Evolutionary conservation across 805 yeast genomes (phyloP).

Genomic region (Priceomyces fermenticarens): DNA sequence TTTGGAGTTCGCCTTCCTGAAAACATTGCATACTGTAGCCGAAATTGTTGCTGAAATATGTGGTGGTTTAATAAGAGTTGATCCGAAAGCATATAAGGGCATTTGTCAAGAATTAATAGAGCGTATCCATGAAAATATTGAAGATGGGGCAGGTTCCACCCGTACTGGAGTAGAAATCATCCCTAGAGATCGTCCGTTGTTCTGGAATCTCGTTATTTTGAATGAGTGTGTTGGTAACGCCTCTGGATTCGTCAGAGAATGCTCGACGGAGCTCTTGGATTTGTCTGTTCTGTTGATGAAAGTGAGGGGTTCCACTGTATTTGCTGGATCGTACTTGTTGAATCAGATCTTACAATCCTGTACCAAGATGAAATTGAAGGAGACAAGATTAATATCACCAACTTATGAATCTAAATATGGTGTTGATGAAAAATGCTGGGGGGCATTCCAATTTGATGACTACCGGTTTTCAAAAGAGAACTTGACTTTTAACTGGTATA

Average conservation of each 20-base stretch:
- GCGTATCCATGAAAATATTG: slow-evolving; percentile 65
- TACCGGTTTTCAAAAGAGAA: slow-evolving; percentile 47
- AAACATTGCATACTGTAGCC: slow-evolving; percentile 57
- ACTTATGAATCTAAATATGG: slow-evolving; percentile 35
- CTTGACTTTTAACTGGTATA: slow-evolving; percentile 69
- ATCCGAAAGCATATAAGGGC: slow-evolving; percentile 46
- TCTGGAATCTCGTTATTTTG: slow-evolving; percentile 66
- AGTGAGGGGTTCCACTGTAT: slow-evolving; percentile 65
- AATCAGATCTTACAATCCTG: slow-evolving; percentile 65
- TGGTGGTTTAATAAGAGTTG: slow-evolving; percentile 67
- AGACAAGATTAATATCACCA: slow-evolving; percentile 52
- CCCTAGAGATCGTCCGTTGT: slow-evolving; percentile 75
- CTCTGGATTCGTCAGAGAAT: slow-evolving; percentile 44
- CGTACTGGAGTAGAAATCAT: slow-evolving; percentile 64
- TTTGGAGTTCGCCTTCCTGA: slow-evolving; percentile 57
- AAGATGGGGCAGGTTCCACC: slow-evolving; percentile 77
- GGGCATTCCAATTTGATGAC: slow-evolving; percentile 62
- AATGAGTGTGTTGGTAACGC: slow-evolving; percentile 72
- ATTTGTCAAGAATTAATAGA: slow-evolving; percentile 45
- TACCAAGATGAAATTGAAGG: slow-evolving; percentile 58
- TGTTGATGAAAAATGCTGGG: slow-evolving; percentile 62
- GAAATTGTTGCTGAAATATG: slow-evolving; percentile 70
- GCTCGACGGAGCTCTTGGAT: slow-evolving; percentile 43
- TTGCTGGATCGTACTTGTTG: slow-evolving; percentile 57
- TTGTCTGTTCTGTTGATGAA: slow-evolving; percentile 45